These are phyloP conservation scores for Neonectria hederae DNA, from an alignment of 2,329 filamentous ascomycete species.

Conservation along the genomic window DNA sequence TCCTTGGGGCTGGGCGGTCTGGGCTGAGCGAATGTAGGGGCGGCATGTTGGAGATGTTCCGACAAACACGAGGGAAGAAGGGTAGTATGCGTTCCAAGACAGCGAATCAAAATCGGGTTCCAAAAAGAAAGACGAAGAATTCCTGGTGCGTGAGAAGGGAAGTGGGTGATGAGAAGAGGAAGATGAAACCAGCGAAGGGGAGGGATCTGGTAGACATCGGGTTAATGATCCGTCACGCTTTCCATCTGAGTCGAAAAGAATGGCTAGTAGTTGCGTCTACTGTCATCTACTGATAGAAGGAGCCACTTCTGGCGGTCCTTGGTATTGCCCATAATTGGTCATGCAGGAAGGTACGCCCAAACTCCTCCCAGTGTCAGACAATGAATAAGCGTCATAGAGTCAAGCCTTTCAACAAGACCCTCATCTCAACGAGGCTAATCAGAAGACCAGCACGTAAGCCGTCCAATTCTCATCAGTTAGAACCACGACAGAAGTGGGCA, in stretches of 20 bases:
- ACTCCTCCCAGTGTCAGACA: not conserved
- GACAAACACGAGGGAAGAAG: not conserved
- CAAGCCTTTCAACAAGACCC: not conserved
- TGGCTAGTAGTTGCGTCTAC: not conserved
- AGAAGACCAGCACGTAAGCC: not conserved
- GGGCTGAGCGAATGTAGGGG: not conserved
- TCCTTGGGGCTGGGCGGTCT: not conserved
- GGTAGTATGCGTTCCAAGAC: conserved; percentile 41
- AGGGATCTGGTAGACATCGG: not conserved
- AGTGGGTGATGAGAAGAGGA: not conserved
- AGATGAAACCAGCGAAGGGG: not conserved
- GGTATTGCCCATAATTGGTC: not conserved
- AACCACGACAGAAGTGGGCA: not conserved
- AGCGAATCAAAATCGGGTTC: conserved; percentile 35
- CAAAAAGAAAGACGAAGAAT: conserved; percentile 28
- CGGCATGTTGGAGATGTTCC: not conserved
- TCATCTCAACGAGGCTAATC: not conserved
- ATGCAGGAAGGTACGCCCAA: not conserved
- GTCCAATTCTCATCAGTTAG: not conserved
- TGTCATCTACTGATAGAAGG: not conserved
- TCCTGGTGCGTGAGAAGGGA: not conserved
- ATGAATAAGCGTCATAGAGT: not conserved
- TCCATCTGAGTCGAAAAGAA: not conserved
- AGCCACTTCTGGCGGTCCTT: not conserved
- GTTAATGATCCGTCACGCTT: not conserved